Conservation (phyloP, 139 green algal species). For the Trebouxia sp. region DNA sequence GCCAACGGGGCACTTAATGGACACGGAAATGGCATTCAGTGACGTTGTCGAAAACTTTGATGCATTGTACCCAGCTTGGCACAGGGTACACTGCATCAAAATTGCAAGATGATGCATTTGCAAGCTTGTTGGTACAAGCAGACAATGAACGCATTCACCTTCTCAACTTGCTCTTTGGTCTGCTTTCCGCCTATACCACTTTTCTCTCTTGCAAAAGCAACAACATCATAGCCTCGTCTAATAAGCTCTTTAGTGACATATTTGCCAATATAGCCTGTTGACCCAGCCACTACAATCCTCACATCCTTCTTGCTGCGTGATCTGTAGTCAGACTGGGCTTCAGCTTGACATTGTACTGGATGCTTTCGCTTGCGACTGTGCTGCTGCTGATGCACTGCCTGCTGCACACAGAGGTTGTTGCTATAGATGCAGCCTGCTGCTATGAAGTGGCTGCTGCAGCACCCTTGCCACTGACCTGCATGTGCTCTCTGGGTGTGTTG, state of each 20-base stretch:
- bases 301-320: constrained; percentile 69
- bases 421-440: too few relatives aligned
- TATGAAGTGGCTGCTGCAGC: too few relatives aligned
- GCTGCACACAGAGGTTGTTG: not conserved
- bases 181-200: constrained; percentile 92
- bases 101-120: too few relatives aligned
- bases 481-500: too few relatives aligned
- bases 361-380: not conserved
- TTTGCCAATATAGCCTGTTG: constrained; percentile 98
- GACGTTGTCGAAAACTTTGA: too few relatives aligned
- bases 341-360: not conserved
- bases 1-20: too few relatives aligned
- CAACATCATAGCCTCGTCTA: constrained; percentile 73
- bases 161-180: constrained; percentile 67
- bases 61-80: too few relatives aligned
- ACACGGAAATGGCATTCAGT: too few relatives aligned
- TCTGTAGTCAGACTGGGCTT: constrained; percentile 58
- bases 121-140: too few relatives aligned
- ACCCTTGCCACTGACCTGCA: too few relatives aligned
- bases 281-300: constrained; percentile 88
- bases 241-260: constrained; percentile 78
- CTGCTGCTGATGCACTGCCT: not conserved
- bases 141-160: constrained; percentile 59
- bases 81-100: too few relatives aligned
- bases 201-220: constrained; percentile 84